Percentiles rank a stretch among this genome's conserved stretches.
Evolutionary conservation across 2,329 filamentous ascomycete species (phyloP).

Genomic region (Rhynchosporium agropyri): DNA sequence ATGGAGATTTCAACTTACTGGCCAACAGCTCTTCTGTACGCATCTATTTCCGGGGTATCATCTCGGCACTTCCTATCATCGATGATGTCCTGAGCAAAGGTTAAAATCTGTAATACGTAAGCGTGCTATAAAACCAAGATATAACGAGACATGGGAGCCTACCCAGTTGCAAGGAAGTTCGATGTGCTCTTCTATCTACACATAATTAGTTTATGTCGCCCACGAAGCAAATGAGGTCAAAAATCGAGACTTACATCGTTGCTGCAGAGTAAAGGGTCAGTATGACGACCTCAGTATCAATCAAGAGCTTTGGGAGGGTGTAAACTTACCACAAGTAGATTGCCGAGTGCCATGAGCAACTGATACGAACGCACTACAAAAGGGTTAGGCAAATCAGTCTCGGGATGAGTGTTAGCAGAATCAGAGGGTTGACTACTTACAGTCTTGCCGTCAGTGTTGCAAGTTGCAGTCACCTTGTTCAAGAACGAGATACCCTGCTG

Average conservation of each 20-base stretch:
- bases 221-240: neutral
- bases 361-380: slow-evolving; percentile 8
- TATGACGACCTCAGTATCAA: too few relatives aligned
- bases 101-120: neutral
- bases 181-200: neutral
- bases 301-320: too few relatives aligned
- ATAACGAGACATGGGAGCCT: neutral
- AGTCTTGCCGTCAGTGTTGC: neutral
- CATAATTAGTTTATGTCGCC: neutral
- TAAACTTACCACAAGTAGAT: slow-evolving; percentile 6
- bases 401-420: neutral
- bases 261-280: neutral
- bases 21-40: neutral
- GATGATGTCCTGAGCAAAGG: neutral
- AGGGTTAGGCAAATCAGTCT: neutral
- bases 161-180: slow-evolving; percentile 8
- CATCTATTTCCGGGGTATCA: neutral
- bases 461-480: slow-evolving; percentile 8
- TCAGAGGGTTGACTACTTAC: neutral
- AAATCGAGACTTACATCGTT: neutral
- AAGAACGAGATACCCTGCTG: slow-evolving; percentile 1
- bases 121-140: neutral
- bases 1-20: neutral
- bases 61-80: neutral
- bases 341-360: slow-evolving; percentile 6